These are phyloP conservation scores for Eudorina sp. DNA, from an alignment of 139 green algal species.

Conservation along the genomic window DNA sequence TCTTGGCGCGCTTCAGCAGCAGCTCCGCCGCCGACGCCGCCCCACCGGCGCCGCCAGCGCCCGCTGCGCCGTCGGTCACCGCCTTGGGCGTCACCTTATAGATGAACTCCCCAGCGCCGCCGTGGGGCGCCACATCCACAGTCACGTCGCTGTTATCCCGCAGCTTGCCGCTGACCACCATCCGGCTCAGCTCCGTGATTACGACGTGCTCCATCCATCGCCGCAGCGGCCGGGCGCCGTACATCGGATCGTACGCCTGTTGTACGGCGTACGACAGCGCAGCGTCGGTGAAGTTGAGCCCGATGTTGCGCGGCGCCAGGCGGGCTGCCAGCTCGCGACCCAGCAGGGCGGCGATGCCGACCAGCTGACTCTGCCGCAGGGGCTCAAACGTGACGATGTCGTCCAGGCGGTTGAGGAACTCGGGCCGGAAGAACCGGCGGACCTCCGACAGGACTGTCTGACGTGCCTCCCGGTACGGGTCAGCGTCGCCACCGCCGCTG, in stretches of 20 bases:
- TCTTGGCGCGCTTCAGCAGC: background rate
- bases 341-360: constrained; percentile 10
- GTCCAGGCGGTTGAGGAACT: constrained; percentile 94
- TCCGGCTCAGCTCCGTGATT: constrained; percentile 70
- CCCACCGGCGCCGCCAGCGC: background rate
- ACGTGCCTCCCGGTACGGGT: background rate
- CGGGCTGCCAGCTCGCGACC: constrained; percentile 16
- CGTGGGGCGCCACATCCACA: background rate
- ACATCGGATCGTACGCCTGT: constrained; percentile 66
- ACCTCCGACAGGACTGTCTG: constrained; percentile 43
- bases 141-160: constrained; percentile 49
- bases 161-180: constrained; percentile 73
- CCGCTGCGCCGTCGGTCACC: background rate
- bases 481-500: background rate
- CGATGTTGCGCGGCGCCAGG: constrained; percentile 50
- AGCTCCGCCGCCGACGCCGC: background rate
- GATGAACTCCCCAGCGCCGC: background rate
- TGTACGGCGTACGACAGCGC: constrained; percentile 72
- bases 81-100: background rate
- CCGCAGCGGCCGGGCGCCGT: constrained; percentile 75
- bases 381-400: constrained; percentile 92
- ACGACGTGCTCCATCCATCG: constrained; percentile 78
- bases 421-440: constrained; percentile 76
- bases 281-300: constrained; percentile 49
- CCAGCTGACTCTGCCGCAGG: constrained; percentile 22